phyloP scores from a whole-genome alignment of 2,329 filamentous ascomycete species.

The Clarireedia hainanense region DNA sequence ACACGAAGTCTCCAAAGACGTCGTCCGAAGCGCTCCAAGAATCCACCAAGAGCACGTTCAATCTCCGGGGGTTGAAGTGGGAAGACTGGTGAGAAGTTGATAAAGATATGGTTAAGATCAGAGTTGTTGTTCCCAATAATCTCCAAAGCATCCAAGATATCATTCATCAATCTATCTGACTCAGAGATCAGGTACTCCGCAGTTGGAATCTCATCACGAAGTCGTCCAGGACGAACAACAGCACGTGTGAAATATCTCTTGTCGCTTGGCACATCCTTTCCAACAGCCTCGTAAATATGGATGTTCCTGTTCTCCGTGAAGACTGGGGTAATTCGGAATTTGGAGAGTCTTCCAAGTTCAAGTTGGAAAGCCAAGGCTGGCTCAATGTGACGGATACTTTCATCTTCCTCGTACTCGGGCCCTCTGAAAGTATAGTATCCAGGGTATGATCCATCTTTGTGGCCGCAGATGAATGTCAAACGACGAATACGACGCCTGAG shows the following conservation, averaged over 20 bases:
- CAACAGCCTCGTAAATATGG: constrained; percentile 94
- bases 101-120: constrained; percentile 99
- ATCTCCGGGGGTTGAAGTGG: constrained; percentile 83
- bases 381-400: constrained; percentile 94
- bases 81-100: constrained; percentile 98
- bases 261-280: constrained; percentile 90
- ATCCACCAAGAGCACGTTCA: constrained; percentile 85
- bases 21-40: constrained; percentile 92
- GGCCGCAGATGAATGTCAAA: constrained; percentile 92
- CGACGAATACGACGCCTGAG: constrained; percentile 75
- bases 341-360: constrained; percentile 84
- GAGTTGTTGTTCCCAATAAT: constrained; percentile 99
- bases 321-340: constrained; percentile 96
- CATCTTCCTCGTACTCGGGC: constrained; percentile 79
- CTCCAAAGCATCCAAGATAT: constrained; percentile 94
- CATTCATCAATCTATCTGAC: constrained; percentile 91
- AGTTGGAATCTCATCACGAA: constrained; percentile 96
- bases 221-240: constrained; percentile 85
- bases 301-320: constrained; percentile 99
- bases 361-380: constrained; percentile 97
- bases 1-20: constrained; percentile 95
- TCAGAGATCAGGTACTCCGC: constrained; percentile 97
- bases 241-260: constrained; percentile 98
- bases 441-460: constrained; percentile 88
- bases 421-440: constrained; percentile 98